Base-by-base conservation (phyloP, 768 basidiomycete genomes). In the Amanita muscaria region DNA sequence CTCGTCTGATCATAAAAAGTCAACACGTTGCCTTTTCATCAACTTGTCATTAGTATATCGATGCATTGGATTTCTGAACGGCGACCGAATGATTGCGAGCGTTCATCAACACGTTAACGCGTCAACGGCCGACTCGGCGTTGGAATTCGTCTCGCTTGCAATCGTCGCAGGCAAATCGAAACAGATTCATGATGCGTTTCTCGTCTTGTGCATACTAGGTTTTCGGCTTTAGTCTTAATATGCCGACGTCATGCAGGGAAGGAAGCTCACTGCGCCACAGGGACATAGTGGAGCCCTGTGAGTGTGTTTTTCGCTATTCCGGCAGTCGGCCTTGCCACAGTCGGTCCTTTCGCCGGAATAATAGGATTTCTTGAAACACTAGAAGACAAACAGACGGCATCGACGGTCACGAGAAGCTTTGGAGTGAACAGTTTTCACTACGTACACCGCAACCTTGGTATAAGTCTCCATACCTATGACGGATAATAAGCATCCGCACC, bases 311-410 rank as follows among this genome's bases (percentile, higher is more conserved):
- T 56, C 50, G 59, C 82, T 84, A 52, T 75, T 56, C 27, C 60
- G 69, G 60, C 82, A 86, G 16, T 55, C 57, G 4, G 64, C 60
- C 24, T 59, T 63, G 29, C 63, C 59, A 54, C 83, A 86, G 57
- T 86, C 82, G 41, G 58, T 60, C 44, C 61, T 72, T 45, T 68
- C 62, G 25, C 84, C 83, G 0, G 79, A 76, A 52, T 80, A 78
- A 53, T 83, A 85, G 21, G 67, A 54, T 29, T 68, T 66, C 38
- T 82, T 68, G 58, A 80, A 83, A 60, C 83, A 80, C 83, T 84
- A 35, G 29, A 31, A 8, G 19, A 14, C 16, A 40, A 18, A 53
- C 37, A 37, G 40, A 34, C 10, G 35, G 49, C 19, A 54, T 33
- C 31, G 36, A 32, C 10, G 40, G 46, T 42, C 47, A 47, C 35